Conservation (phyloP, 768 basidiomycete genomes). For the Macrolepiota dolichaula region DNA sequence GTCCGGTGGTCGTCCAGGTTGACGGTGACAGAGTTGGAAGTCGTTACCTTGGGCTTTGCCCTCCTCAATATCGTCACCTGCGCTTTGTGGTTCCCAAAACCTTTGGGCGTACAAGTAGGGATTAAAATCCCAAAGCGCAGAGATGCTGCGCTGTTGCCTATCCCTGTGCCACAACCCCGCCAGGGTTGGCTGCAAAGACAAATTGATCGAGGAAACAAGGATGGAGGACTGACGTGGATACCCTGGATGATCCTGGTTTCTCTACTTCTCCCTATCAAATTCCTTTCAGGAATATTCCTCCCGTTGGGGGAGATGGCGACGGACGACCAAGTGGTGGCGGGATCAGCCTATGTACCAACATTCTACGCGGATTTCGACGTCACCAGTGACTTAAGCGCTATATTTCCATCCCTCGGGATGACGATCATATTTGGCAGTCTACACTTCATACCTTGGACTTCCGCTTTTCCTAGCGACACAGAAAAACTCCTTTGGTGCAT, state of each 20-base stretch:
- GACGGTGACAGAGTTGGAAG: constrained; percentile 2
- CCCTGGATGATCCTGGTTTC: neutral
- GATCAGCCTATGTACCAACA: neutral
- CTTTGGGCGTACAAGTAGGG: neutral
- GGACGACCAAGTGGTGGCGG: neutral
- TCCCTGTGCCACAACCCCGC: neutral
- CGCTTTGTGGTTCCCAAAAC: constrained; percentile 12
- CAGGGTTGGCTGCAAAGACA: neutral
- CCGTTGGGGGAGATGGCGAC: neutral
- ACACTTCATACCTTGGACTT: neutral
- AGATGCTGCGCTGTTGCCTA: neutral
- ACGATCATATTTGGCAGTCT: neutral
- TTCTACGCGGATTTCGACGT: neutral
- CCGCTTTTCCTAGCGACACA: neutral
- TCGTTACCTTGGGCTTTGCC: constrained; percentile 5
- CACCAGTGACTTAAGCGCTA: neutral
- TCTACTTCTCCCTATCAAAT: neutral
- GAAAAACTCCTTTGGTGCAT: neutral
- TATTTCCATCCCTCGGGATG: neutral
- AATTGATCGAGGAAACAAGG: neutral
- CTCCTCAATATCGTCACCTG: constrained; percentile 2
- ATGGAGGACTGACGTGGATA: neutral
- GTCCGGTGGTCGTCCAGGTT: neutral
- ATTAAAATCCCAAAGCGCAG: neutral
- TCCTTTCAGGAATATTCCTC: neutral